Evolutionary conservation across 2,329 filamentous ascomycete species (phyloP).

Genomic region (Cercospora sojina): DNA sequence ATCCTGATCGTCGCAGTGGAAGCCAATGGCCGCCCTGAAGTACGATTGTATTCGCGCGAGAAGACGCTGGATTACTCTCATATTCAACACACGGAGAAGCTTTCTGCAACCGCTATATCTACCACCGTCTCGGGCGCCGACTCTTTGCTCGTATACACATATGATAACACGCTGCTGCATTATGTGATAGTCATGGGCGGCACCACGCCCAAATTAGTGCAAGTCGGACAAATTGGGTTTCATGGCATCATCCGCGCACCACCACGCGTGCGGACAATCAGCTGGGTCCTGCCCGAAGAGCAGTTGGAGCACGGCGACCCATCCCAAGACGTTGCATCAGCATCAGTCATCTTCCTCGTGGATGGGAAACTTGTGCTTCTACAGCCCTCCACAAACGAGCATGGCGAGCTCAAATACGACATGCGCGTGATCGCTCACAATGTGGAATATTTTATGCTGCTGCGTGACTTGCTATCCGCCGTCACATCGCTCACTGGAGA

Average conservation of each 20-base stretch:
- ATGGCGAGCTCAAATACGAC: conserved; percentile 89
- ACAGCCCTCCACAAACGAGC: conserved; percentile 78
- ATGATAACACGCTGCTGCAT: conserved; percentile 93
- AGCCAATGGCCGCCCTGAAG: conserved; percentile 69
- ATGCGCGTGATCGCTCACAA: conserved; percentile 97
- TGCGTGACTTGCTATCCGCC: conserved; percentile 69
- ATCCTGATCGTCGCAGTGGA: conserved; percentile 93
- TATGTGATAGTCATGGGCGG: conserved; percentile 77
- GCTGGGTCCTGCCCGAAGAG: conserved; percentile 90
- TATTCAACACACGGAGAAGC: conserved; percentile 71
- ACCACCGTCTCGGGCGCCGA: conserved; percentile 88
- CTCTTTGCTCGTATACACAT: conserved; percentile 92
- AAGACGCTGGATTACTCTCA: conserved; percentile 70
- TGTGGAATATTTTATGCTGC: conserved; percentile 90
- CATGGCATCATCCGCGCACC: conserved; percentile 94
- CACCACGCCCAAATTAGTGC: conserved; percentile 69
- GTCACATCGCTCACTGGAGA: conserved; percentile 24
- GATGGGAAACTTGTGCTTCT: conserved; percentile 94
- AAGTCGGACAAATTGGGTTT: conserved; percentile 97
- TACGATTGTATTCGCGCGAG: conserved; percentile 92
- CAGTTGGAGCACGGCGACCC: conserved; percentile 91
- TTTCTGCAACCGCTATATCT: conserved; percentile 84
- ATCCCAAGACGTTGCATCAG: conserved; percentile 89
- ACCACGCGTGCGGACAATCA: conserved; percentile 85
- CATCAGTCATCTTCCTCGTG: conserved; percentile 92